Percentiles rank a stretch among this genome's conserved stretches.
phyloP scores from a whole-genome alignment of 495 filamentous ascomycete genomes.

The Trichoderma erinaceum region DNA sequence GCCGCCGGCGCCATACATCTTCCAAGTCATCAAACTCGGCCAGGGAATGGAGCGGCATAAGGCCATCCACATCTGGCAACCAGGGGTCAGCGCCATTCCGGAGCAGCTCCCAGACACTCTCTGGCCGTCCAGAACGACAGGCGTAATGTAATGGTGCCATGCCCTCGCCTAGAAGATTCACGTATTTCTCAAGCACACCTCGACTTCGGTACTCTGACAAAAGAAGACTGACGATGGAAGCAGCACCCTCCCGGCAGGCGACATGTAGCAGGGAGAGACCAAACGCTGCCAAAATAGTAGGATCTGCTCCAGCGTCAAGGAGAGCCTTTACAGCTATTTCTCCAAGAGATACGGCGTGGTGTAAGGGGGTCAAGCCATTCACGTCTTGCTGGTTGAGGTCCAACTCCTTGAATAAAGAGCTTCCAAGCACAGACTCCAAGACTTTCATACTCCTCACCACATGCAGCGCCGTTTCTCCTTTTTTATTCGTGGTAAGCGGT shows the following conservation, averaged over 20 bases:
- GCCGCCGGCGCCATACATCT: neutral
- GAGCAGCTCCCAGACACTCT: conserved; percentile 5
- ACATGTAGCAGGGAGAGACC: neutral
- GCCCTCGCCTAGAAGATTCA: neutral
- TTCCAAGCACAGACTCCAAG: neutral
- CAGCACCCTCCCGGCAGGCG: neutral
- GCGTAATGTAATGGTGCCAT: neutral
- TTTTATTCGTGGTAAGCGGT: neutral
- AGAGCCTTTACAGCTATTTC: neutral
- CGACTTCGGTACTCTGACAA: neutral
- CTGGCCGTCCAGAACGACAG: conserved; percentile 5
- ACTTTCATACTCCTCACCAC: neutral
- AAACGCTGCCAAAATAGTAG: neutral
- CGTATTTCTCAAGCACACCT: conserved; percentile 2
- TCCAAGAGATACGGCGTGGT: neutral
- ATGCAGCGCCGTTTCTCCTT: neutral
- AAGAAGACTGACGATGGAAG: neutral
- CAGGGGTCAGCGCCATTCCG: neutral
- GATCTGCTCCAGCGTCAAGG: neutral
- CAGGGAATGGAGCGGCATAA: conserved; percentile 2
- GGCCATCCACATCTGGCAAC: neutral
- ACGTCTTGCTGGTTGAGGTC: neutral
- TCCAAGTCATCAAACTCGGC: neutral
- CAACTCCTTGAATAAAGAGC: neutral
- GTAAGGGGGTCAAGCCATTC: neutral